A percentile compares a stretch with the other conserved stretches of the same genome.
Conservation (phyloP, 768 basidiomycete species). For the Auricularia sp. region DNA sequence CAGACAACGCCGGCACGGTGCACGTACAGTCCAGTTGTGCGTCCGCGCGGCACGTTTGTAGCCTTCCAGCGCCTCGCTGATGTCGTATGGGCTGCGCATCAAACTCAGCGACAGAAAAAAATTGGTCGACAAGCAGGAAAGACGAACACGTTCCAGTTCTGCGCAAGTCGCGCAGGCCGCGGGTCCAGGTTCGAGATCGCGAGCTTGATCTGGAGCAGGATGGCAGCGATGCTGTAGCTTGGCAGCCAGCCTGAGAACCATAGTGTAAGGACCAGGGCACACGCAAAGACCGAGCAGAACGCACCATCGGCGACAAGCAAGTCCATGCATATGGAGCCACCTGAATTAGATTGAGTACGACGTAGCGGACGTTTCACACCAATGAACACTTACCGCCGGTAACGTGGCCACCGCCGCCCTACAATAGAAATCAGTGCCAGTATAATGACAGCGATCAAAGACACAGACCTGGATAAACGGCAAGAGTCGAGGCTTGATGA, state of each 20-base stretch:
- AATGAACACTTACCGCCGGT: conserved; percentile 37
- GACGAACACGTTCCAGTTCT: conserved; percentile 42
- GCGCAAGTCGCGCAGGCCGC: conserved; percentile 45
- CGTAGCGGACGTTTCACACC: not conserved
- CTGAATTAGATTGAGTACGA: conserved; percentile 19
- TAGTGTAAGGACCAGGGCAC: not conserved
- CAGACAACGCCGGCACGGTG: not conserved
- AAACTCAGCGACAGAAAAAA: too few relatives aligned
- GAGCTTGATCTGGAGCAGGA: conserved; percentile 55
- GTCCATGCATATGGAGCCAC: conserved; percentile 71
- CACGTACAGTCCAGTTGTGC: conserved; percentile 52
- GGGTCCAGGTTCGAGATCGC: conserved; percentile 62
- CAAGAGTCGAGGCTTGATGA: conserved; percentile 61
- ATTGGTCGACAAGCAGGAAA: too few relatives aligned
- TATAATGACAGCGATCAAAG: not conserved
- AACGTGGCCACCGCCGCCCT: conserved; percentile 59
- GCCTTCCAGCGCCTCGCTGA: conserved; percentile 50
- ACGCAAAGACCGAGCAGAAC: conserved; percentile 7
- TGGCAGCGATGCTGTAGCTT: conserved; percentile 41
- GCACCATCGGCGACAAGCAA: conserved; percentile 52
- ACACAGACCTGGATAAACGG: conserved; percentile 42
- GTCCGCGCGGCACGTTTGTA: conserved; percentile 54
- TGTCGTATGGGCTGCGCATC: conserved; percentile 30
- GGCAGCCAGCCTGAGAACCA: conserved; percentile 47
- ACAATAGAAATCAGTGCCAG: not conserved